Conservation (phyloP, 1,284 basidiomycete species). For the Taiwanofungus camphoratus region DNA sequence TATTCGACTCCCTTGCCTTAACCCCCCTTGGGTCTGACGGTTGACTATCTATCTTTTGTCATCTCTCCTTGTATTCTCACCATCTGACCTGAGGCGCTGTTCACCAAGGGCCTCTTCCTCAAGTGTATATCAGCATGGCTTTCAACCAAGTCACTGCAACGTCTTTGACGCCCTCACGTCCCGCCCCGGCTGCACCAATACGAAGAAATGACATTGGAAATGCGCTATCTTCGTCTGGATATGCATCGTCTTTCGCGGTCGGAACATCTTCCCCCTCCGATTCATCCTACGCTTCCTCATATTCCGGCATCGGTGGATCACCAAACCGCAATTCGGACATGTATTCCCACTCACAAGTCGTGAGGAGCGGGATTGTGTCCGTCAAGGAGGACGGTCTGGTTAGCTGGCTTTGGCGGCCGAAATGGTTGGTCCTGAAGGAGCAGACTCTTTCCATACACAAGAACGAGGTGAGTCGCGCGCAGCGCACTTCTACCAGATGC, state of each 20-base stretch:
- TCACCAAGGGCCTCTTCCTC: not conserved
- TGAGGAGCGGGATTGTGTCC: constrained; percentile 67
- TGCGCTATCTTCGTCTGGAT: constrained; percentile 45
- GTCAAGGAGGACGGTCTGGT: constrained; percentile 90
- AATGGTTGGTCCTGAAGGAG: constrained; percentile 87
- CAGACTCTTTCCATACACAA: constrained; percentile 83
- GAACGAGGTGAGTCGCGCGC: constrained; percentile 83
- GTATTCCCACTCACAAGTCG: constrained; percentile 36
- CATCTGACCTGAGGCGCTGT: not conserved
- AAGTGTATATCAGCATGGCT: constrained; percentile 32
- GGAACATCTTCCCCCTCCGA: constrained; percentile 44
- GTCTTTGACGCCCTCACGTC: constrained; percentile 49
- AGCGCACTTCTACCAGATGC: too few species aligned
- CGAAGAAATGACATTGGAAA: constrained; percentile 38
- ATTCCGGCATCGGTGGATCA: constrained; percentile 72
- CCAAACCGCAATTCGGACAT: constrained; percentile 53
- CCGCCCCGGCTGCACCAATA: constrained; percentile 63
- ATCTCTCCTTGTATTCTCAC: not conserved
- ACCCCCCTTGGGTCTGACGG: not conserved
- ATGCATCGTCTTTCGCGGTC: constrained; percentile 53
- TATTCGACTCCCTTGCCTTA: not conserved
- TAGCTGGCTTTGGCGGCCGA: constrained; percentile 89
- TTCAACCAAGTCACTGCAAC: constrained; percentile 43
- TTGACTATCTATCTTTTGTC: not conserved
- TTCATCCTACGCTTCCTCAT: constrained; percentile 54